A percentile compares a stretch with the other conserved stretches of the same genome.
Conservation (phyloP, 768 basidiomycete genomes). For the Suillus subluteus region DNA sequence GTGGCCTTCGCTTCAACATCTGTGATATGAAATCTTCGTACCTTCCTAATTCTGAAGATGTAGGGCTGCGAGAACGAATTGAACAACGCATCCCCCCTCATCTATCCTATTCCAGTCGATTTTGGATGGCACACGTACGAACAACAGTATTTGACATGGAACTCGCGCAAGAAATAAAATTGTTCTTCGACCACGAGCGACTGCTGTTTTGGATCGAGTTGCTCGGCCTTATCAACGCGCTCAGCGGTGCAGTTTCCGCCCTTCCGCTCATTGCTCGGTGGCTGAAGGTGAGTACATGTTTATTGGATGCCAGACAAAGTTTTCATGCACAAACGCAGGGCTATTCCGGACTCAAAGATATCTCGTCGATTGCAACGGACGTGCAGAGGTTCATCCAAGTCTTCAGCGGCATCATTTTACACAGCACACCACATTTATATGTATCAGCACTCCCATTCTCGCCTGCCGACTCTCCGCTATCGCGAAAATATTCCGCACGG, state of each 20-base stretch:
- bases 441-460: too few species aligned
- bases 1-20: slow-evolving; percentile 39
- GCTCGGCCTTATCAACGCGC: background rate
- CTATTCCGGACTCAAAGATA: slow-evolving; percentile 4
- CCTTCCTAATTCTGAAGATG: slow-evolving; percentile 30
- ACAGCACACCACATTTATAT: slow-evolving; percentile 28
- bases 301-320: background rate
- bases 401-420: slow-evolving; percentile 16
- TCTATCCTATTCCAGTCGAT: slow-evolving; percentile 17
- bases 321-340: background rate
- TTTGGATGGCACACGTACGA: slow-evolving; percentile 15
- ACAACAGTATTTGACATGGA: background rate
- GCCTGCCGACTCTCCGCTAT: slow-evolving; percentile 21
- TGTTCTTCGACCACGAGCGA: too few species aligned
- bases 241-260: background rate
- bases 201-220: too few species aligned
- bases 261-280: background rate
- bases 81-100: slow-evolving; percentile 3
- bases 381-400: slow-evolving; percentile 16
- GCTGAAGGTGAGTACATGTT: background rate
- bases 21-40: slow-evolving; percentile 36
- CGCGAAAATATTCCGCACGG: background rate
- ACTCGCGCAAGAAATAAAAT: background rate
- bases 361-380: slow-evolving; percentile 10
- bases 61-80: background rate